Base-by-base conservation (phyloP, 345 rosid species). In the Sonneratia alba region DNA sequence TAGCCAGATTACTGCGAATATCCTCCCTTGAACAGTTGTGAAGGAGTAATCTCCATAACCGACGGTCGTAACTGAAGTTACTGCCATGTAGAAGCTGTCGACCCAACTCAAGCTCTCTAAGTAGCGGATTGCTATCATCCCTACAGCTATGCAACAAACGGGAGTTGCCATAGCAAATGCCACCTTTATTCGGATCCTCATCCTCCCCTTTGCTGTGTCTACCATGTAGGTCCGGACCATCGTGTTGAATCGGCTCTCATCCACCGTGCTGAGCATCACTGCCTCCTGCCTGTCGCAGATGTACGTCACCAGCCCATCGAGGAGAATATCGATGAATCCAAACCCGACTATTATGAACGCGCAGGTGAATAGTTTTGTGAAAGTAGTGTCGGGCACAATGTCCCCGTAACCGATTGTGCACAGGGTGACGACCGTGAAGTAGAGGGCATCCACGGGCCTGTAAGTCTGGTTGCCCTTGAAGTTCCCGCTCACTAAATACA, bases 361-460 rank as follows among this genome's bases (percentile, higher is more conserved):
- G 67, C 86, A 83, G 21, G 95, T 82, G 72, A 89, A 86, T 0
- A 87, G 71, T 78, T 89, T 89, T 22, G 87, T 83, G 57, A 85
- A 84, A 12, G 85, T 76, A 1, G 87, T 56, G 75, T 89, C 80
- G 0, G 95, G 95, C 49, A 85, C 84, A 16, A 89, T 87, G 57
- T 89, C 95, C 0, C 92, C 91, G 43, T 81, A 89, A 2, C 95
- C 95, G 19, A 89, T 89, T 0, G 90, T 86, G 77, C 95, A 86
- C 9, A 87, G 86, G 2, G 95, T 87, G 21, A 87, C 95, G 49
- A 89, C 86, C 6, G 81, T 74, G 79, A 84, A 89, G 75, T 89
- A 89, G 69, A 89, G 70, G 21, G 87, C 92, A 68, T 89, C 95
- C 10, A 89, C 83, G 0, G 84, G 88, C 68, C 74, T 80, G 64